Evolutionary conservation across 2,329 filamentous ascomycete species (phyloP).

Genomic region (Aspergillus terreus): DNA sequence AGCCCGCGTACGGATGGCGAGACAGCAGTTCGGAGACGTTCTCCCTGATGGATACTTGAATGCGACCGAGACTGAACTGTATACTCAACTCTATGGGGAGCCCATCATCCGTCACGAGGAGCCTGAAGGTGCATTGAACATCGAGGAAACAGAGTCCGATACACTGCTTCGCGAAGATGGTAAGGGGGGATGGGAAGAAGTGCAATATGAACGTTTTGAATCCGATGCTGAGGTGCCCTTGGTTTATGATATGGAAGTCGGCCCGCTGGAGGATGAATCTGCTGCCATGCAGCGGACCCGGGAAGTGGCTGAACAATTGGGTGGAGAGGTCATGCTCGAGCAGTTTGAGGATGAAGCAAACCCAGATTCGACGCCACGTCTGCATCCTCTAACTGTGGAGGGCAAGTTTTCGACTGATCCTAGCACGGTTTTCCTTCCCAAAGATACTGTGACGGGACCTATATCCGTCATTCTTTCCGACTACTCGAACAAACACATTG

Average conservation of each 20-base stretch:
- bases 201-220: slow-evolving; percentile 21
- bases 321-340: slow-evolving; percentile 42
- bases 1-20: slow-evolving; percentile 60
- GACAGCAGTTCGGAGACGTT: slow-evolving; percentile 71
- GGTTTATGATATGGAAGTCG: slow-evolving; percentile 29
- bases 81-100: slow-evolving; percentile 75
- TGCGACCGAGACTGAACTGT: slow-evolving; percentile 68
- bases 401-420: slow-evolving; percentile 74
- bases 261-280: slow-evolving; percentile 23
- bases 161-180: slow-evolving; percentile 37
- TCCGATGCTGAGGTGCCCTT: slow-evolving; percentile 21
- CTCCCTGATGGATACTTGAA: slow-evolving; percentile 69
- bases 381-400: slow-evolving; percentile 69
- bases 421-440: slow-evolving; percentile 70
- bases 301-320: slow-evolving; percentile 38
- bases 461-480: slow-evolving; percentile 65
- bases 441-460: slow-evolving; percentile 64
- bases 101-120: slow-evolving; percentile 48
- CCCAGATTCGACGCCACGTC: slow-evolving; percentile 48
- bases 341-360: slow-evolving; percentile 40
- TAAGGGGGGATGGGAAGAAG: slow-evolving; percentile 35
- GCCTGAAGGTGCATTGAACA: slow-evolving; percentile 21
- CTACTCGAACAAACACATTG: slow-evolving; percentile 70
- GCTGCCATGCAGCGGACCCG: slow-evolving; percentile 30
- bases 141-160: slow-evolving; percentile 30